Base-by-base conservation (phyloP, 371 early-diverging fungal species). In the Syncephalis plumigaleata region DNA sequence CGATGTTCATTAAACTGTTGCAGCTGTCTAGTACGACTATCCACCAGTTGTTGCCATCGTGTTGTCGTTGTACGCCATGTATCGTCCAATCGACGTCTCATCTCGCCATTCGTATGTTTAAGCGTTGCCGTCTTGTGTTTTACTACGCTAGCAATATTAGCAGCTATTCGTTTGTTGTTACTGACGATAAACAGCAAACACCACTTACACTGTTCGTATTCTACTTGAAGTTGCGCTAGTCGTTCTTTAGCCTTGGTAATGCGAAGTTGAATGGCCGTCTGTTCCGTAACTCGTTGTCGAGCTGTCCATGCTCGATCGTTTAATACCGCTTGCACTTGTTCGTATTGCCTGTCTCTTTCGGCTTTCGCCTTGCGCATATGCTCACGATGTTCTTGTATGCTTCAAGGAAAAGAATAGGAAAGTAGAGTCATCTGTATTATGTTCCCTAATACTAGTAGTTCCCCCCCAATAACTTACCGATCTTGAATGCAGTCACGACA, bases 131-230 rank as follows among this genome's bases (percentile, higher is more conserved):
- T 31, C 31, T 31, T 31, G 31, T 11, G 31, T 11, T 31, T 4
- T 31, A 31, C 31, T 31, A 31, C 31, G n/a, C n/a, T n/a, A n/a
- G n/a, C n/a, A n/a, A n/a, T 21, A 70, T 68, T 3, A 66, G 55
- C 1, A 75, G 62, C 48, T 76, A n/a, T n/a, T n/a, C n/a, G n/a
- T n/a, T n/a, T n/a, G n/a, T n/a, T n/a, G n/a, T n/a, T n/a, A n/a
- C n/a, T n/a, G n/a, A n/a, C n/a, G n/a, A n/a, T 78, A 2, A 60
- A 54, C 4, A 79, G 68, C 18, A 77, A 56, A 11, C 71, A 61
- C 44, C 64, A 46, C 45, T 68, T 49, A 49, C 69, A 50, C 49
- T 68, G 56, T 39, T 56, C 59, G 47, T 67, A 17, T 45, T 54
- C 45, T 52, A 56, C 18, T 24, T 56, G 53, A 18, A 39, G 49